Evolutionary conservation across 106 monocot species (phyloP).

Genomic region (Dendrobium catenatum): DNA sequence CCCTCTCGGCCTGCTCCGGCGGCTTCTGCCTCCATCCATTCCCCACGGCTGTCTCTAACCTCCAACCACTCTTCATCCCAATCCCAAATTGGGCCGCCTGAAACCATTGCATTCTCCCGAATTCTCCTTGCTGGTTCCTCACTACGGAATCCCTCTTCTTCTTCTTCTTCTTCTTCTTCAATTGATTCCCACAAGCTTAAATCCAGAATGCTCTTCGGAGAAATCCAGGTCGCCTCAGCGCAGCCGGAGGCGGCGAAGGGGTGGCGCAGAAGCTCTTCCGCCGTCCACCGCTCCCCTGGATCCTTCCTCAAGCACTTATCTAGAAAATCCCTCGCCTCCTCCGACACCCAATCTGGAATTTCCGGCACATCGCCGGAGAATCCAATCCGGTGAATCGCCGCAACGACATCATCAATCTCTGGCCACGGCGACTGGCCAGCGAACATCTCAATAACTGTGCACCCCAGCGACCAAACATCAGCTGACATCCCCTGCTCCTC

Average conservation of each 20-base stretch:
- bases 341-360: conserved; percentile 19
- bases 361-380: conserved; percentile 32
- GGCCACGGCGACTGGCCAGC: conserved; percentile 45
- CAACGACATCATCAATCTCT: conserved; percentile 14
- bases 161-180: conserved; percentile 22
- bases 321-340: conserved; percentile 35
- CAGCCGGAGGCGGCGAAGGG: conserved; percentile 20
- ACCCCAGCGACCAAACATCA: conserved; percentile 70
- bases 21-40: background rate
- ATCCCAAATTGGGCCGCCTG: conserved; percentile 17
- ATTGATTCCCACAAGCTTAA: conserved; percentile 41
- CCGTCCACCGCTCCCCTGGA: conserved; percentile 40
- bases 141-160: background rate
- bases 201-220: conserved; percentile 69
- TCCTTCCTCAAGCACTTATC: conserved; percentile 30
- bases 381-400: conserved; percentile 36
- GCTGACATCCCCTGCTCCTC: conserved; percentile 45
- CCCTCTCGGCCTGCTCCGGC: background rate
- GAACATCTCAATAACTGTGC: conserved; percentile 58
- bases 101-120: background rate
- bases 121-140: conserved; percentile 5
- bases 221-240: conserved; percentile 13
- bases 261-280: conserved; percentile 43
- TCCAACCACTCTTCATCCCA: conserved; percentile 24
- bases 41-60: background rate